These are phyloP conservation scores for Apiotrichum brassicae DNA, from an alignment of 1,284 basidiomycete genomes.

Conservation along the genomic window DNA sequence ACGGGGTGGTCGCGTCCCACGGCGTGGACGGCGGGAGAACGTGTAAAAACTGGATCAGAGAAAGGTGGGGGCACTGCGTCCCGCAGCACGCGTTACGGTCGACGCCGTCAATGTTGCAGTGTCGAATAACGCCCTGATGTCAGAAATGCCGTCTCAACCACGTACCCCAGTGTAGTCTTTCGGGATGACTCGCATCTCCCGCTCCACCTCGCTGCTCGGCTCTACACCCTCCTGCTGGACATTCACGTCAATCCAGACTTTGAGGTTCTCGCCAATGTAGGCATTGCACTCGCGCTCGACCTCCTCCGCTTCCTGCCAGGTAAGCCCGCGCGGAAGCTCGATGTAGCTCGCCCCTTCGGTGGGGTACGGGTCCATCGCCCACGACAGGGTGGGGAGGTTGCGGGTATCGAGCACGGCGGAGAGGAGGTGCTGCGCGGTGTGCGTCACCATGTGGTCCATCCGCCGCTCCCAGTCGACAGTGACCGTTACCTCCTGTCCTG, in stretches of 20 bases:
- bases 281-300: slow-evolving; percentile 64
- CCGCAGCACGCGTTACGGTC: slow-evolving; percentile 81
- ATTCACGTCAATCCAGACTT: slow-evolving; percentile 37
- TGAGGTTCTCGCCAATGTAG: slow-evolving; percentile 46
- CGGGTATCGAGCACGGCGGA: slow-evolving; percentile 71
- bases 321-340: slow-evolving; percentile 66
- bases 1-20: slow-evolving; percentile 39
- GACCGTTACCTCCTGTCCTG: slow-evolving; percentile 55
- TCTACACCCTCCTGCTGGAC: slow-evolving; percentile 20
- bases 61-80: slow-evolving; percentile 55
- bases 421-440: slow-evolving; percentile 75
- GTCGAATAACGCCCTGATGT: slow-evolving; percentile 61
- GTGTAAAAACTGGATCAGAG: slow-evolving; percentile 39
- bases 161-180: slow-evolving; percentile 44
- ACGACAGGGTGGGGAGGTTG: slow-evolving; percentile 70
- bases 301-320: slow-evolving; percentile 56
- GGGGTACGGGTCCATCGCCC: slow-evolving; percentile 52
- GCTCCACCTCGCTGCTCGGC: slow-evolving; percentile 50
- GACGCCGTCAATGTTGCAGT: slow-evolving; percentile 70
- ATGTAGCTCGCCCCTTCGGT: slow-evolving; percentile 68
- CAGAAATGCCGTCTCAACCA: slow-evolving; percentile 2
- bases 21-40: slow-evolving; percentile 48
- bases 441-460: slow-evolving; percentile 76
- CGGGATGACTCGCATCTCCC: slow-evolving; percentile 59
- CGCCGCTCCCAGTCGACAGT: slow-evolving; percentile 62